Base-by-base conservation (phyloP, 306 rosid species). In the Sophora flavescens region DNA sequence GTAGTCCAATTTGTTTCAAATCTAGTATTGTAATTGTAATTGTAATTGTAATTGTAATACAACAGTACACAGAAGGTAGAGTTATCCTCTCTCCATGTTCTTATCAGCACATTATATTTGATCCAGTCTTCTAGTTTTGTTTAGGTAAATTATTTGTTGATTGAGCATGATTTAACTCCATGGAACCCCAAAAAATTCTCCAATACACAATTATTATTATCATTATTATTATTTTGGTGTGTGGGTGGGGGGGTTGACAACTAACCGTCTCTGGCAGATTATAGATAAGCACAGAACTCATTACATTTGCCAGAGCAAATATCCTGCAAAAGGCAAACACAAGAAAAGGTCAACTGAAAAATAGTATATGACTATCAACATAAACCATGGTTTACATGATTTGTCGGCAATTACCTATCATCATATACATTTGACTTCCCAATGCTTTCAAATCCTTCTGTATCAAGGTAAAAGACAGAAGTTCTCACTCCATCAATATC, bases 391-490 rank as follows among this genome's bases (percentile, higher is more conserved):
- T 50, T 39, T 58, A 71, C 53, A 59, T 17, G 66, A 70, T 66
- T 74, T 77, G 51, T 44, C 62, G 58, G 73, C 45, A 79, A 87
- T 86, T 92, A 95, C 98, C 98, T 84, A 81, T 95, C 98, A 78
- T 95, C 98, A 84, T 95, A 95, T 63, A 95, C 97, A 68, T 89
- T 95, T 76, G 98, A 95, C 86, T 92, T 95, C 80, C 98, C 98
- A 50, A 95, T 45, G 82, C 98, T 95, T 85, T 95, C 98, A 70
- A 95, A 95, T 83, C 98, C 97, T 88, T 95, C 97, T 0, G 98
- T 95, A 76, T 95, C 98, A 58, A 95, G 97, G 86, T 82, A 95
- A 80, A 95, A 78, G 67, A 95, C 97, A 44, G 97, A 95, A 81
- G 97, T 92, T 83, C 76, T 89, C 63, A 86, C 96, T 78, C 98